Base-by-base conservation (phyloP, 2,329 filamentous ascomycete genomes). In the Xylariaceae sp. region DNA sequence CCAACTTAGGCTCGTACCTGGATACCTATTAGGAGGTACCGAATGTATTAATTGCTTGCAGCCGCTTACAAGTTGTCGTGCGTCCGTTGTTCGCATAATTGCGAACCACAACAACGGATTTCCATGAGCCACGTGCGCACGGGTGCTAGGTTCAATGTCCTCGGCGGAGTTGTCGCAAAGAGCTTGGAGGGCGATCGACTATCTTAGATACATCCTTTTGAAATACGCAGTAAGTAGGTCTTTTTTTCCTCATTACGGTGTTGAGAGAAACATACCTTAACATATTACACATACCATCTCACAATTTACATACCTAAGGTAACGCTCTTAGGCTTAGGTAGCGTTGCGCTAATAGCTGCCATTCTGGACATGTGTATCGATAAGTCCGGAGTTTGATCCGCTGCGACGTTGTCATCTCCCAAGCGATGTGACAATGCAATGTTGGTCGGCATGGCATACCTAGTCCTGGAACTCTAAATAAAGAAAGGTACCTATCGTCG, bases 391-490 rank as follows among this genome's bases (percentile, higher is more conserved):
- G 32, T 37, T 12, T 58, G 41, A 52, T 48, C 40, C 54, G 18
- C 45, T 64, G 47, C 51, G 23, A 62, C 53, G 49, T 44, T 57
- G 55, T 62, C 59, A 62, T 62, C 55, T 64, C 54, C 29, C 50
- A 50, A 47, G 47, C 53, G 47, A 57, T 57, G 61, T 64, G 61
- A 64, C 54, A 44, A 41, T 37, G 48, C 18, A 44, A 26, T 26
- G 43, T 44, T 44, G 41, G 18, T 53, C 23, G 51, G 51, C 47
- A 43, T 42, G 56, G 48, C 12, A 19, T 45, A 29, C n/a, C 50
- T 45, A 42, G 46, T 26, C 40, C 19, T 53, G 52, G 21, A 50
- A 51, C 18, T n/a, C n/a, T 5, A 52, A 26, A 51, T 46, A 56
- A 54, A 10, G 32, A 53, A 44, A 37, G n/a, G 44, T 26, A 26